Base-by-base conservation (phyloP, 306 rosid genomes). In the Hippophae rhamnoides region DNA sequence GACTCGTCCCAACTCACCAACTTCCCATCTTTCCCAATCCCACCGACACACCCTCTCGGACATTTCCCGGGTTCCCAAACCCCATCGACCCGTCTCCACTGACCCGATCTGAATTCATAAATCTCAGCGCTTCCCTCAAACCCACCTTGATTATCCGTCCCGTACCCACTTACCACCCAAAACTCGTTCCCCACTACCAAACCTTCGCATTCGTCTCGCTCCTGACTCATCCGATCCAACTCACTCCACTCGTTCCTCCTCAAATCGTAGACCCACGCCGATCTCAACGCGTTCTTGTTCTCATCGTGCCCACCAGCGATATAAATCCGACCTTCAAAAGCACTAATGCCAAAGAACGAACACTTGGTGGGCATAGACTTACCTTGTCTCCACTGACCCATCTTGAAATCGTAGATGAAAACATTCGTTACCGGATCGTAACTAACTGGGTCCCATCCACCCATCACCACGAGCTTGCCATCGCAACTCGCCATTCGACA, bases 281-380 rank as follows among this genome's bases (percentile, higher is more conserved):
- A 57, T 6, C 64, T 48, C 60, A 70, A 26, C 54, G 86, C 84
- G 66, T 82, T 78, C 71, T 82, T 82, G 64, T 43, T 76, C 59
- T 54, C 79, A 55, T 82, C 87, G 67, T 82, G 84, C 13, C 87
- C 87, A 3, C 87, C 87, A 43, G 84, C 78, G 44, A 82, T 46
- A 49, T 41, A 63, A 6, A 81, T 50, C 43, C 60, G 42, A 8
- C 79, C 81, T 14, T 13, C 69, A 7, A 43, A 2, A 38, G 67
- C 82, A 1, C 71, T 79, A 41, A 71, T 64, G 52, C 84, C 87
- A 38, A 75, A 82, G 70, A 82, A 82, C 25, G 84, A 70, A 6
- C 84, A 59, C 7, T 56, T 58, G 50, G 67, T 72, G 10, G 84
- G 87, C 82, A 82, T 78, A 31, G 66, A 75, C 61, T 23, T 69